Base-by-base conservation (phyloP, 371 early-diverging fungal genomes). In the Actinomortierella wolfii region DNA sequence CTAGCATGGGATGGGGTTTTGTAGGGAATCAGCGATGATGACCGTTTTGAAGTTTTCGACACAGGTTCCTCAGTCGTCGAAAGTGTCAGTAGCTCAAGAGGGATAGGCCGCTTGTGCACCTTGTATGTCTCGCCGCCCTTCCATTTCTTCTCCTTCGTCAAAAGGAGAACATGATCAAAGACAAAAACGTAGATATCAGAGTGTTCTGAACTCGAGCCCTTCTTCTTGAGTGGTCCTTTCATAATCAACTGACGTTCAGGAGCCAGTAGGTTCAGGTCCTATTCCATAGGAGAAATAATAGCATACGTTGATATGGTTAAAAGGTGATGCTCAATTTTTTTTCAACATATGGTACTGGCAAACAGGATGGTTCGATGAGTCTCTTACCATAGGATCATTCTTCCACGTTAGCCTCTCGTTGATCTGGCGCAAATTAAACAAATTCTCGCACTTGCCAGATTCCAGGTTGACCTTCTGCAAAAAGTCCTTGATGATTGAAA, bases 371-470 rank as follows among this genome's bases (percentile, higher is more conserved):
- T n/a, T n/a, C n/a, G n/a, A n/a, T n/a, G n/a, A n/a, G n/a, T n/a
- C n/a, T 63, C 78, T 34, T 82, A 82, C 73, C 77, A 74, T 64
- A 8, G 65, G 61, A 17, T 87, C 81, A 24, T 76, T 78, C 43
- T 84, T 84, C 78, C 86, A 81, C 53, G 70, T 62, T 21, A 84
- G 56, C 44, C 77, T 68, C 34, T 84, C 80, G 61, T 81, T 75
- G 18, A 90, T 78, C 59, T 81, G 81, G 54, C 77, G 67, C 48
- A 97, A 78, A 43, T 86, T 85, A 57, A 90, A 83, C 15, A 82
- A 76, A 64, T 93, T 95, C 63, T 93, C 91, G 13, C 94, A 88
- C 64, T 83, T 87, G 18, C 97, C 97, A 1, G 95, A 89, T 62
- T 91, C 94, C 29, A 67, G 60, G 67, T 97, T 96, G 66, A 97